phyloP scores from a whole-genome alignment of 2,329 filamentous ascomycete species.

The Aspergillus caelatus region DNA sequence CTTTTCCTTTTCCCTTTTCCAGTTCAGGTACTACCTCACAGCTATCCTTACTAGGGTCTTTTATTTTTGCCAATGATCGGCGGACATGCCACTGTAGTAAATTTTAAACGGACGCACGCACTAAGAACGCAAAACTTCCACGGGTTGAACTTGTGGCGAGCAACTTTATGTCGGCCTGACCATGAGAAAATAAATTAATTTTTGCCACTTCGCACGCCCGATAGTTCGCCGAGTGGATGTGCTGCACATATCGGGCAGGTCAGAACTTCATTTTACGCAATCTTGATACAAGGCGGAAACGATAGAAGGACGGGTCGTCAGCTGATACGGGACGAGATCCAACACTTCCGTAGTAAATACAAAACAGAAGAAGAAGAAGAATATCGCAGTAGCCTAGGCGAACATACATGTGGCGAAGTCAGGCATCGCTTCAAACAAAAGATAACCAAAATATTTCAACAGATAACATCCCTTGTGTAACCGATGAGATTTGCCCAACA shows the following conservation, averaged over 20 bases:
- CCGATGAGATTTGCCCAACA: not conserved
- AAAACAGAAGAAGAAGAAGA: not conserved
- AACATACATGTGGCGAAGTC: not conserved
- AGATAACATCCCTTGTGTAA: not conserved
- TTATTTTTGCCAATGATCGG: conserved; percentile 1
- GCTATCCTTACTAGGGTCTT: not conserved
- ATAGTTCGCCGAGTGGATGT: not conserved
- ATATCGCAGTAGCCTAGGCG: not conserved
- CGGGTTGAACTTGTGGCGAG: not conserved
- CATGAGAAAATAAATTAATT: not conserved
- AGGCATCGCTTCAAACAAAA: not conserved
- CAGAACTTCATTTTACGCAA: not conserved
- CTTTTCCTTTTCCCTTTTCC: not conserved
- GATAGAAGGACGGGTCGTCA: not conserved
- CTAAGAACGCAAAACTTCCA: not conserved
- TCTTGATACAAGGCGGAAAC: not conserved
- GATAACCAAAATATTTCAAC: not conserved
- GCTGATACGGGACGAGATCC: not conserved
- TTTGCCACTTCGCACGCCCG: not conserved
- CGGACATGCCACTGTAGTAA: not conserved
- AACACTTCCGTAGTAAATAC: not conserved
- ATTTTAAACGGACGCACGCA: not conserved
- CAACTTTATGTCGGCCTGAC: not conserved
- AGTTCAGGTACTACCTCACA: not conserved
- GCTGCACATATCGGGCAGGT: not conserved